Evolutionary conservation across 78 protist species (phyloP).

Genomic region (Polysphondylium violaceum): DNA sequence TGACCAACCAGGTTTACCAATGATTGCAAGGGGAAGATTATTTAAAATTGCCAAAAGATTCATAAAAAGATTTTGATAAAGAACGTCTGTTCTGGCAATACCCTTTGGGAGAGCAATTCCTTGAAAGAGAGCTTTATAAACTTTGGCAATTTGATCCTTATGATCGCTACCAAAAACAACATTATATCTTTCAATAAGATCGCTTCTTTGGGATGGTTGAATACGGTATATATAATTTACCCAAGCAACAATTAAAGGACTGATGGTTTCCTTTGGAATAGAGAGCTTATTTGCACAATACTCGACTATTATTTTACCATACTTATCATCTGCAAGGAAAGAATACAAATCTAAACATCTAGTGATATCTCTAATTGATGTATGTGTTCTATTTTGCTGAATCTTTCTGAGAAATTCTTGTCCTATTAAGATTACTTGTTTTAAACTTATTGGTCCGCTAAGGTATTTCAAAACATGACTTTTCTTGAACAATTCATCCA

Average conservation of each 20-base stretch:
- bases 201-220: neutral
- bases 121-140: neutral
- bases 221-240: slow-evolving; percentile 6
- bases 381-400: slow-evolving; percentile 52
- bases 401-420: slow-evolving; percentile 8
- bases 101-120: slow-evolving; percentile 15
- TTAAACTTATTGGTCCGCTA: neutral
- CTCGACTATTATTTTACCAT: neutral
- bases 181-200: too few species aligned
- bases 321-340: neutral
- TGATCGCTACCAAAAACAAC: neutral
- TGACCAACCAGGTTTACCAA: slow-evolving; percentile 76
- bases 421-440: slow-evolving; percentile 11
- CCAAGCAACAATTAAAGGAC: slow-evolving; percentile 5
- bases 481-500: neutral
- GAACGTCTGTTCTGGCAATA: slow-evolving; percentile 46
- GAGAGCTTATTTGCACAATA: neutral
- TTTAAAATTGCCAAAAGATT: slow-evolving; percentile 23
- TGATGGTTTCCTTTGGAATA: neutral
- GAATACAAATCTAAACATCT: slow-evolving; percentile 46
- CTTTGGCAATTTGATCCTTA: neutral
- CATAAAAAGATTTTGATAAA: slow-evolving; percentile 37
- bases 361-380: slow-evolving; percentile 53
- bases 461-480: too few species aligned
- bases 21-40: slow-evolving; percentile 33